Evolutionary conservation across 345 rosid species (phyloP).

Genomic region (Dipteronia sinensis): DNA sequence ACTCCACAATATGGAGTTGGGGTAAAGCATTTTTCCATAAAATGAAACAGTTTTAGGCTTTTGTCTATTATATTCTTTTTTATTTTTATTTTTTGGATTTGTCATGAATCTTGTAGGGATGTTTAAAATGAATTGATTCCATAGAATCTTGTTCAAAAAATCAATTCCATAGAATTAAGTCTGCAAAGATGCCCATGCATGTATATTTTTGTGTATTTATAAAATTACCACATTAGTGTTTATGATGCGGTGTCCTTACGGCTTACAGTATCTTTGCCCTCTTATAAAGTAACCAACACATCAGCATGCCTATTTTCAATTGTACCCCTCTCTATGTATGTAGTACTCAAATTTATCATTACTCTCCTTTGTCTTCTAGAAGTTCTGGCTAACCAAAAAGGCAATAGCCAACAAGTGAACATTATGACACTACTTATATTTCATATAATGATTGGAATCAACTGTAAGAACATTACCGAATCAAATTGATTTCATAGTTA

Average conservation of each 20-base stretch:
- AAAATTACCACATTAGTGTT: no score
- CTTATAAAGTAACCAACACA: not conserved
- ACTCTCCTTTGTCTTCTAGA: not conserved
- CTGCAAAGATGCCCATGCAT: not conserved
- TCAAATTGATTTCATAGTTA: not conserved
- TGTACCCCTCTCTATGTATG: not conserved
- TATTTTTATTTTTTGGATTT: no score
- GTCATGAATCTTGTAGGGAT: not conserved
- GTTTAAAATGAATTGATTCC: not conserved
- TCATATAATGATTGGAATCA: not conserved
- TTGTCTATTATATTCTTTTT: no score
- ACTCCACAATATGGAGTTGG: not conserved
- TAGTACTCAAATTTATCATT: no score
- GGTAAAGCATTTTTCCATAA: not conserved
- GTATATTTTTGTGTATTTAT: not conserved
- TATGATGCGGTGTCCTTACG: no score
- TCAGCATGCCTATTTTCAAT: not conserved
- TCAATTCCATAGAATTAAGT: not conserved
- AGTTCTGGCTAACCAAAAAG: slow-evolving; percentile 4
- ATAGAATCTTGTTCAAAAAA: not conserved
- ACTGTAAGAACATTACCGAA: not conserved
- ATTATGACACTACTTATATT: not conserved
- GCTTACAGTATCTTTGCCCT: no score
- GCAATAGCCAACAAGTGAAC: not conserved
- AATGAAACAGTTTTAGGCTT: not conserved